phyloP scores from a whole-genome alignment of 1,284 basidiomycete species.

The Ustilago hordei region DNA sequence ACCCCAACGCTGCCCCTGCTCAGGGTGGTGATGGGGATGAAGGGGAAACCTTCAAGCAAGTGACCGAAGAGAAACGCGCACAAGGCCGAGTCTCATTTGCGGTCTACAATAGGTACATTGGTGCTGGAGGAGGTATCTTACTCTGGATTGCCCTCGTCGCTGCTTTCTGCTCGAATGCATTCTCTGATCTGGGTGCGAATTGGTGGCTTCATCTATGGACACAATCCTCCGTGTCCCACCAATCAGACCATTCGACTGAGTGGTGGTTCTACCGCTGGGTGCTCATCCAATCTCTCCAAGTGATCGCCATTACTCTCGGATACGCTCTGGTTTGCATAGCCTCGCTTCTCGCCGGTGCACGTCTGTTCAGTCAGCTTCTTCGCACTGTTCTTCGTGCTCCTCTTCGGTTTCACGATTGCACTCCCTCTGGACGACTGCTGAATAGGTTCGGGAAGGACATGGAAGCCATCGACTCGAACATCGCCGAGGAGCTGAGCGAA shows the following conservation, averaged over 20 bases:
- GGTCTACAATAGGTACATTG: slow-evolving; percentile 41
- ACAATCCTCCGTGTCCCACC: neutral
- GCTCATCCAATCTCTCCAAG: slow-evolving; percentile 78
- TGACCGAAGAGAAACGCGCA: slow-evolving; percentile 33
- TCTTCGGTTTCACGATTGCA: slow-evolving; percentile 83
- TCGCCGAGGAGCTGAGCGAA: slow-evolving; percentile 68
- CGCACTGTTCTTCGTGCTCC: slow-evolving; percentile 77
- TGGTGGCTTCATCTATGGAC: slow-evolving; percentile 42
- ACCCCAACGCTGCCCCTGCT: neutral
- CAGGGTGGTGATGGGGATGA: slow-evolving; percentile 70
- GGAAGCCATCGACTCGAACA: slow-evolving; percentile 84
- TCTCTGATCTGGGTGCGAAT: slow-evolving; percentile 30
- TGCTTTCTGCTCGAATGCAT: slow-evolving; percentile 18
- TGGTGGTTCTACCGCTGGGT: slow-evolving; percentile 75
- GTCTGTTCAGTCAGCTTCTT: slow-evolving; percentile 75
- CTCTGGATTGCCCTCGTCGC: slow-evolving; percentile 30
- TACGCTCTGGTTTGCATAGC: slow-evolving; percentile 75
- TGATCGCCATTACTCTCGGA: slow-evolving; percentile 75
- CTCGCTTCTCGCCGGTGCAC: slow-evolving; percentile 77
- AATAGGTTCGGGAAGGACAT: slow-evolving; percentile 80
- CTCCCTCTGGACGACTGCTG: slow-evolving; percentile 85
- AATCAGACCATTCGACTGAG: slow-evolving; percentile 56
- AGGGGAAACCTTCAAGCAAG: slow-evolving; percentile 27
- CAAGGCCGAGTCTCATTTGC: slow-evolving; percentile 37
- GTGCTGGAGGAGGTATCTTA: slow-evolving; percentile 32